These are phyloP conservation scores for Ascochyta rabiei DNA, from an alignment of 2,329 filamentous ascomycete genomes.

Conservation along the genomic window DNA sequence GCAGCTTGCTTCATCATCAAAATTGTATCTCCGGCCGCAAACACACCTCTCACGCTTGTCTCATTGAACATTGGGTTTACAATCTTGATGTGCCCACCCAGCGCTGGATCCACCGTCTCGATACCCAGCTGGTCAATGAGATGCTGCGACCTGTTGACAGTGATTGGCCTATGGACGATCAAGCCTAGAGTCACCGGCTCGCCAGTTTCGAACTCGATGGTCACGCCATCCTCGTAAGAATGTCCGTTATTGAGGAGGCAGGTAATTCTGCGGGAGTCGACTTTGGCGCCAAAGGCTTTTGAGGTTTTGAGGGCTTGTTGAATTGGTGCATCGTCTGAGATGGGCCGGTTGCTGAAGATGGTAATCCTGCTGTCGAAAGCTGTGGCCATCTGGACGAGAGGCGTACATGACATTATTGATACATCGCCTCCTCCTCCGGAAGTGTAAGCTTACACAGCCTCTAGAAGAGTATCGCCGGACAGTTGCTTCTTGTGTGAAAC, in stretches of 20 bases:
- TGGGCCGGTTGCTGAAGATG: slow-evolving; percentile 34
- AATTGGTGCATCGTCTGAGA: slow-evolving; percentile 17
- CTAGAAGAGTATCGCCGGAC: not conserved
- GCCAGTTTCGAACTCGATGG: slow-evolving; percentile 36
- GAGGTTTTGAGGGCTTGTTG: slow-evolving; percentile 29
- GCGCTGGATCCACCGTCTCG: slow-evolving; percentile 46
- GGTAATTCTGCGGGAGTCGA: slow-evolving; percentile 35
- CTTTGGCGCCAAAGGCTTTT: slow-evolving; percentile 27
- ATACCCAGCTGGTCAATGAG: slow-evolving; percentile 40
- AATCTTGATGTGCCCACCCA: slow-evolving; percentile 53
- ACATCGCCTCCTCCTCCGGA: not conserved
- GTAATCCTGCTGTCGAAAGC: slow-evolving; percentile 36
- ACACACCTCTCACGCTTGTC: slow-evolving; percentile 59
- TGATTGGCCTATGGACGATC: slow-evolving; percentile 35
- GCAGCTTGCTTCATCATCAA: slow-evolving; percentile 40
- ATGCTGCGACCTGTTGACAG: slow-evolving; percentile 38
- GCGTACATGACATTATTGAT: too few species aligned
- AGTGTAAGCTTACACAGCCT: not conserved
- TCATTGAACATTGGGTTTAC: slow-evolving; percentile 54
- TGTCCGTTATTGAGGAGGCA: slow-evolving; percentile 37
- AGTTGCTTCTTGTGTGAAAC: not conserved
- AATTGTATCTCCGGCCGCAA: slow-evolving; percentile 59
- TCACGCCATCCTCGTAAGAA: slow-evolving; percentile 33
- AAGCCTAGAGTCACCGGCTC: slow-evolving; percentile 36
- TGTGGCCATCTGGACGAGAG: slow-evolving; percentile 34